These are phyloP conservation scores for Phytophthora capsici DNA, from an alignment of 352 stramenopile genomes.

Conservation along the genomic window DNA sequence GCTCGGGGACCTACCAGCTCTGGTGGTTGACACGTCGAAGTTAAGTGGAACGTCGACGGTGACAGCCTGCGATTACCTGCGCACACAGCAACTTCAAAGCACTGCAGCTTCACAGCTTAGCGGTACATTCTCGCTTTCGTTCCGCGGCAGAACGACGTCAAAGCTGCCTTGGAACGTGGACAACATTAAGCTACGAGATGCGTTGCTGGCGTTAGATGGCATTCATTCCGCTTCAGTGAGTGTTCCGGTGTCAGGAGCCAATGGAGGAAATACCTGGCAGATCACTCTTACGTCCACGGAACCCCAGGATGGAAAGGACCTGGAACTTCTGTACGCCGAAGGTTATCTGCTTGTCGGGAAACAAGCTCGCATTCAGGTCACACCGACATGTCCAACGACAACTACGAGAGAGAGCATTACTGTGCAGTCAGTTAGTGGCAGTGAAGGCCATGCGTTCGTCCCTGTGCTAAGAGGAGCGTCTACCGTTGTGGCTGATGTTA, in stretches of 20 bases:
- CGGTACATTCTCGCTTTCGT: conserved; percentile 88
- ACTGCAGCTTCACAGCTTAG: conserved; percentile 59
- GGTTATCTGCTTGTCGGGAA: conserved; percentile 73
- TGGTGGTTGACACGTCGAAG: conserved; percentile 58
- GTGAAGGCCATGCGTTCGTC: conserved; percentile 74
- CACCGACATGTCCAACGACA: conserved; percentile 50
- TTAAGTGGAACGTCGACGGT: conserved; percentile 65
- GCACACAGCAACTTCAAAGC: conserved; percentile 78
- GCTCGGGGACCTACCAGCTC: conserved; percentile 65
- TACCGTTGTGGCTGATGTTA: conserved; percentile 67
- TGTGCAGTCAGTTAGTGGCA: conserved; percentile 49
- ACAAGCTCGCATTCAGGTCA: conserved; percentile 50
- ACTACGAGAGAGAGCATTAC: conserved; percentile 43
- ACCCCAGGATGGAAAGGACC: conserved; percentile 32
- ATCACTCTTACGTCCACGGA: conserved; percentile 88
- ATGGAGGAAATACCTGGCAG: conserved; percentile 78
- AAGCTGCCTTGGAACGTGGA: conserved; percentile 79
- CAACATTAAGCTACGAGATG: conserved; percentile 50
- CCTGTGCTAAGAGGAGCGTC: conserved; percentile 60
- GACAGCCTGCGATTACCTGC: conserved; percentile 86
- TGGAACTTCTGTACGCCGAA: conserved; percentile 83
- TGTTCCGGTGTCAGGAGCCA: conserved; percentile 32
- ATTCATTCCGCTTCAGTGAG: conserved; percentile 81
- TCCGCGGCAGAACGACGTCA: conserved; percentile 67
- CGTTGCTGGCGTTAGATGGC: conserved; percentile 70